A percentile compares a stretch with the other conserved stretches of the same genome.
phyloP scores from a whole-genome alignment of 164 flowering plant genomes.

The Nelumbo lutea region DNA sequence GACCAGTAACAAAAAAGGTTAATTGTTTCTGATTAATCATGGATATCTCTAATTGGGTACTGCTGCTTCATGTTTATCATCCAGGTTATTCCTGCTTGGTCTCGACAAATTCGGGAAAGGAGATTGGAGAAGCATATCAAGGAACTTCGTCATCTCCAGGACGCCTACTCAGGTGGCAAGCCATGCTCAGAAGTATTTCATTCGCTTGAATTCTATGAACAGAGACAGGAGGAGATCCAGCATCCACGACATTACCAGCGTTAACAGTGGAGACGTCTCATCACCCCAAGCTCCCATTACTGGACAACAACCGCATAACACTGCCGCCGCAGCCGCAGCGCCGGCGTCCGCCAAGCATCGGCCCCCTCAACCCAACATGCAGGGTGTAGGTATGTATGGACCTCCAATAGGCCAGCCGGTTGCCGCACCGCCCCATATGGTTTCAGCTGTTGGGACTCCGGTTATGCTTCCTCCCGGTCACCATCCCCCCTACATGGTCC shows the following conservation, averaged over 20 bases:
- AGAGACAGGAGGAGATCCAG: slow-evolving; percentile 76
- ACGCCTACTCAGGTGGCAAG: slow-evolving; percentile 81
- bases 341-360: slow-evolving; percentile 4
- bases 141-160: slow-evolving; percentile 67
- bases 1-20: too few species aligned
- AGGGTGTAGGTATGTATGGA: slow-evolving; percentile 51
- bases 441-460: slow-evolving; percentile 71
- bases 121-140: slow-evolving; percentile 81
- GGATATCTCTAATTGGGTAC: too few species aligned
- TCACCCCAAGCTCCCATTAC: slow-evolving; percentile 46
- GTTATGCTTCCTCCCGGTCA: slow-evolving; percentile 59
- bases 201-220: slow-evolving; percentile 68
- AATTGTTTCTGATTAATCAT: neutral
- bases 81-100: slow-evolving; percentile 69
- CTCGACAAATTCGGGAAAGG: slow-evolving; percentile 82
- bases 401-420: slow-evolving; percentile 64
- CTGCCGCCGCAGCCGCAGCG: slow-evolving; percentile 13
- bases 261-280: slow-evolving; percentile 39
- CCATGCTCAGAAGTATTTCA: slow-evolving; percentile 83
- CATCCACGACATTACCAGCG: slow-evolving; percentile 79
- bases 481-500: slow-evolving; percentile 49
- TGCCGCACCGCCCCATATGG: slow-evolving; percentile 43
- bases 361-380: slow-evolving; percentile 21
- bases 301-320: slow-evolving; percentile 36
- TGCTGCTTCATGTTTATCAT: neutral